Conservation (phyloP, 2,329 filamentous ascomycete genomes). For the Didymella arachidicola region DNA sequence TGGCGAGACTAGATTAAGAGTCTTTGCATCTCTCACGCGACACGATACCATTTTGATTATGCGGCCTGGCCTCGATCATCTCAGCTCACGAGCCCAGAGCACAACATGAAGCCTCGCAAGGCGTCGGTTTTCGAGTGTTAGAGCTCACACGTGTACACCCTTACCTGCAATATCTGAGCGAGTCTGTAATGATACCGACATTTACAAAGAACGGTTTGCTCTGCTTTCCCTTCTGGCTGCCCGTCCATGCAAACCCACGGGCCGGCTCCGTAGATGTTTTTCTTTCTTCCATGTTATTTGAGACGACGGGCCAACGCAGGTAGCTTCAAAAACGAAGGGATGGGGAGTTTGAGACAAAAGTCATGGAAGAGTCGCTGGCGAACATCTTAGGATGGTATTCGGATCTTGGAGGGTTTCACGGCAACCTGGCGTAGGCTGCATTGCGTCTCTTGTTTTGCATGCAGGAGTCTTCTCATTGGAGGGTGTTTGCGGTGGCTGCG, state of each 20-base stretch:
- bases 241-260: conserved; percentile 40
- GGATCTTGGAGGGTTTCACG: conserved; percentile 33
- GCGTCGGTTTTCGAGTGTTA: conserved; percentile 45
- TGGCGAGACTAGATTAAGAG: conserved; percentile 87
- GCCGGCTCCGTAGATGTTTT: conserved; percentile 46
- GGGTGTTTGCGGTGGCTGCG: conserved; percentile 37
- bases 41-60: conserved; percentile 52
- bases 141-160: conserved; percentile 47
- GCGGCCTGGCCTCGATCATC: conserved; percentile 47
- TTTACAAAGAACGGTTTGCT: conserved; percentile 48
- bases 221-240: conserved; percentile 44
- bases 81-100: conserved; percentile 43
- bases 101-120: conserved; percentile 48
- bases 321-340: conserved; percentile 38
- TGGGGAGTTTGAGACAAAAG: conserved; percentile 44
- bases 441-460: conserved; percentile 46
- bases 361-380: conserved; percentile 34
- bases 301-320: conserved; percentile 39
- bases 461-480: conserved; percentile 46
- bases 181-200: conserved; percentile 51
- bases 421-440: conserved; percentile 37
- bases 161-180: conserved; percentile 49
- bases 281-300: conserved; percentile 40
- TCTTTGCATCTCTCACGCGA: conserved; percentile 40
- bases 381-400: conserved; percentile 41